Conservation (phyloP, 345 rosid genomes). For the Eucalyptus cloeziana region DNA sequence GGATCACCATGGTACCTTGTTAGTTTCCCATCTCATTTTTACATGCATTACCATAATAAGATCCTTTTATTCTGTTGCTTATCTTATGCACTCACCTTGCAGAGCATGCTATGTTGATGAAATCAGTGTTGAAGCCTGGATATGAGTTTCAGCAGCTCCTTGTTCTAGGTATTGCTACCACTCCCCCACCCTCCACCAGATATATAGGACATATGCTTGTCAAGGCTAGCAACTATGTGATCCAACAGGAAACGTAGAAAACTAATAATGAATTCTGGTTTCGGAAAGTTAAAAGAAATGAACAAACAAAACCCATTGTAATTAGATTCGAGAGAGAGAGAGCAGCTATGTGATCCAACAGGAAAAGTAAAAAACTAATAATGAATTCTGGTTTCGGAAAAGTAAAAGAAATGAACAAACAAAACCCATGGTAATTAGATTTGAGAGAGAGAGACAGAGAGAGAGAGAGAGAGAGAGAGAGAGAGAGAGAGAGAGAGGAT, state of each 20-base stretch:
- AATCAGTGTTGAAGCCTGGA: constrained; percentile 71
- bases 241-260: neutral
- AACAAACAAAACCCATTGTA: neutral
- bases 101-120: constrained; percentile 60
- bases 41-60: neutral
- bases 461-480: too few relatives aligned
- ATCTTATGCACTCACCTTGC: constrained; percentile 15
- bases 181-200: neutral
- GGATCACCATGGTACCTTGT: constrained; percentile 70
- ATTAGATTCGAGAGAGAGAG: neutral
- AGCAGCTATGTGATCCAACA: neutral
- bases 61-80: constrained; percentile 1
- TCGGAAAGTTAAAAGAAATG: neutral
- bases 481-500: neutral
- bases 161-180: constrained; percentile 51
- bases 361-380: neutral
- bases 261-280: neutral
- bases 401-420: neutral
- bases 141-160: constrained; percentile 69
- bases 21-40: neutral
- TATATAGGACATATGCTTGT: neutral
- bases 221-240: neutral
- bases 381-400: neutral
- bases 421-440: neutral
- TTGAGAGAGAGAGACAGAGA: neutral